These are phyloP conservation scores for Rubia occidens DNA, from an alignment of 305 asterid species.

Conservation along the genomic window DNA sequence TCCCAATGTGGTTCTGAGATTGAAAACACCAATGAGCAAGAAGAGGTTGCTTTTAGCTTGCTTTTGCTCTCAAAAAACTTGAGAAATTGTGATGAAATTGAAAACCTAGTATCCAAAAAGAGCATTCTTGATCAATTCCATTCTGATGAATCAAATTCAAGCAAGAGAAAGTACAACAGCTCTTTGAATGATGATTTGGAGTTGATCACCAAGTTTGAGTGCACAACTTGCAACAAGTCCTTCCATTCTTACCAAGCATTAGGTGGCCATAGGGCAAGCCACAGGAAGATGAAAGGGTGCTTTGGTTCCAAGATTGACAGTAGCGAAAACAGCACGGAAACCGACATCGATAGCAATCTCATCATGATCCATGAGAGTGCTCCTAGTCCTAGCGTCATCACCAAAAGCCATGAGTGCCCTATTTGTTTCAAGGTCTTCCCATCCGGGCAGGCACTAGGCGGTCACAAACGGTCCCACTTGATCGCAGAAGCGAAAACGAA, in stretches of 20 bases:
- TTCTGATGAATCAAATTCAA: constrained; percentile 19
- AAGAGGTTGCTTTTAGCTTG: constrained; percentile 70
- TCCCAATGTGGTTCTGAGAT: constrained; percentile 29
- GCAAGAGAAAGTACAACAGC: constrained; percentile 24
- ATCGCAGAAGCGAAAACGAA: constrained; percentile 27
- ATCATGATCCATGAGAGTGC: constrained; percentile 8
- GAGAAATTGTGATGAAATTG: constrained; percentile 29
- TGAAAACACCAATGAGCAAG: constrained; percentile 42
- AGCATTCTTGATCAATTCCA: constrained; percentile 12
- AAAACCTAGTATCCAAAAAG: constrained; percentile 15
- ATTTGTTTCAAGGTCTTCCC: constrained; percentile 65
- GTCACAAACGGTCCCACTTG: constrained; percentile 75
- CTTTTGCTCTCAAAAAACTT: constrained; percentile 55
- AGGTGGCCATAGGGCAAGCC: constrained; percentile 69
- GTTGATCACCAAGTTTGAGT: constrained; percentile 32
- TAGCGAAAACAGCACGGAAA: constrained; percentile 34
- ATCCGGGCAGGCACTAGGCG: constrained; percentile 88
- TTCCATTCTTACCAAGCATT: constrained; percentile 59
- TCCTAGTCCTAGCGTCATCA: neutral
- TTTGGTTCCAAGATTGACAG: constrained; percentile 33
- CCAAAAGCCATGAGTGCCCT: constrained; percentile 56
- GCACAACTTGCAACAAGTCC: constrained; percentile 44
- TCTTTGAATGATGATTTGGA: constrained; percentile 10
- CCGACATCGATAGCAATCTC: constrained; percentile 22
- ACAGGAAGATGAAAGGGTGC: constrained; percentile 49